A percentile compares a stretch with the other conserved stretches of the same genome.
phyloP scores from a whole-genome alignment of 2,329 filamentous ascomycete genomes.

The Neopestalotiopsis sp. region DNA sequence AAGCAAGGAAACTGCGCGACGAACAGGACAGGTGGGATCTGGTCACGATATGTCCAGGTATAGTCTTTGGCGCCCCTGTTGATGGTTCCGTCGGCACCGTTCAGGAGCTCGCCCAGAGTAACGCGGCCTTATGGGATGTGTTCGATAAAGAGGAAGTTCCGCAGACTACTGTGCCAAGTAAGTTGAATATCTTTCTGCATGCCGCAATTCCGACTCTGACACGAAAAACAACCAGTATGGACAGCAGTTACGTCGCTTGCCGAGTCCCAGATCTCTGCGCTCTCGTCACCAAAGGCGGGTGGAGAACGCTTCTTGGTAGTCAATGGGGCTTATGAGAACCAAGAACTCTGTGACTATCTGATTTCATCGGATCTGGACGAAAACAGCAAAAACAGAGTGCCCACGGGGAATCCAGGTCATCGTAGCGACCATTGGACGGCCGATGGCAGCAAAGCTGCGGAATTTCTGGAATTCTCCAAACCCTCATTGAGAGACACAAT shows the following conservation, averaged over 20 bases:
- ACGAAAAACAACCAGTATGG: background rate
- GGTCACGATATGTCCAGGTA: conserved; percentile 50
- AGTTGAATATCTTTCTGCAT: background rate
- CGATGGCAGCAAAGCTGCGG: conserved; percentile 9
- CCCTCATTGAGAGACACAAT: background rate
- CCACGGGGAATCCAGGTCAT: background rate
- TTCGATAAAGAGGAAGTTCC: conserved; percentile 13
- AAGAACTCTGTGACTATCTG: conserved; percentile 7
- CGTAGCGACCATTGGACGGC: conserved; percentile 2
- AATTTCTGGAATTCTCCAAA: conserved; percentile 1
- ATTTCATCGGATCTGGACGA: conserved; percentile 1
- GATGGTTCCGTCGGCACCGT: background rate
- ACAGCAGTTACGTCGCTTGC: conserved; percentile 12
- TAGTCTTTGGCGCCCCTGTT: conserved; percentile 43
- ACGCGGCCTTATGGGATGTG: background rate
- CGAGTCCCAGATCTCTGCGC: conserved; percentile 10
- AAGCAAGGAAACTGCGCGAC: conserved; percentile 40
- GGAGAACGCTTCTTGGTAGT: conserved; percentile 5
- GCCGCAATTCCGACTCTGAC: background rate
- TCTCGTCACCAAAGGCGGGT: background rate
- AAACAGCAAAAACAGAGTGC: conserved; percentile 1
- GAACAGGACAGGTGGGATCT: conserved; percentile 44
- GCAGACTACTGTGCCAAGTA: conserved; percentile 5
- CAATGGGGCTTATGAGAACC: conserved; percentile 12
- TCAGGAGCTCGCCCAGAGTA: conserved; percentile 10